phyloP scores from a whole-genome alignment of 2,329 filamentous ascomycete species.

The Gaeumannomyces tritici region DNA sequence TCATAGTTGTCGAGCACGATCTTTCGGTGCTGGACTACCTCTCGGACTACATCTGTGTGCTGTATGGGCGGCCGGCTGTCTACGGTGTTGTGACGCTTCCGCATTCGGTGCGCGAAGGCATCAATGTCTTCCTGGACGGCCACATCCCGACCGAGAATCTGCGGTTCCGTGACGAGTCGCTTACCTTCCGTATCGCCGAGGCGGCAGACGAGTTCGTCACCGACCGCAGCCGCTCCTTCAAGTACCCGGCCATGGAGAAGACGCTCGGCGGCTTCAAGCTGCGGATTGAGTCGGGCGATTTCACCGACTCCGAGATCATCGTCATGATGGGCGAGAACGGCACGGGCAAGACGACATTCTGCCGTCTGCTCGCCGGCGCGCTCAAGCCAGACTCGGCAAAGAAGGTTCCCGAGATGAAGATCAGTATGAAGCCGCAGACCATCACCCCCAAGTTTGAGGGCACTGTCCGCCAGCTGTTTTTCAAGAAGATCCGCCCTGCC shows the following conservation, averaged over 20 bases:
- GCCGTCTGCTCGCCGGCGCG: slow-evolving; percentile 86
- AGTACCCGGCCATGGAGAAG: slow-evolving; percentile 87
- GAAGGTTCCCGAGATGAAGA: slow-evolving; percentile 85
- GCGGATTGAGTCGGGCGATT: slow-evolving; percentile 69
- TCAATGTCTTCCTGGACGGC: slow-evolving; percentile 98
- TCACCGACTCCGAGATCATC: slow-evolving; percentile 96
- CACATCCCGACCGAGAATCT: slow-evolving; percentile 98
- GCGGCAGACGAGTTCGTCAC: slow-evolving; percentile 78
- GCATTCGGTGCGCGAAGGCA: slow-evolving; percentile 92
- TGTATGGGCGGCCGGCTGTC: slow-evolving; percentile 90
- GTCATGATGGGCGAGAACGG: slow-evolving; percentile 99
- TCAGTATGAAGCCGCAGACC: slow-evolving; percentile 99
- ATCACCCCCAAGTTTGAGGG: slow-evolving; percentile 98
- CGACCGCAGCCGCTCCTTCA: slow-evolving; percentile 77
- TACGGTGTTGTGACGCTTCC: slow-evolving; percentile 97
- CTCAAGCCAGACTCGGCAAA: slow-evolving; percentile 78
- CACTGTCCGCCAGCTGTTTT: slow-evolving; percentile 94
- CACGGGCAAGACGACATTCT: slow-evolving; percentile 97
- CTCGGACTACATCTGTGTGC: slow-evolving; percentile 94
- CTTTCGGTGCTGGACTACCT: slow-evolving; percentile 97
- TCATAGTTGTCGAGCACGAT: slow-evolving; percentile 99
- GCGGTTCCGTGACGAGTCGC: slow-evolving; percentile 92
- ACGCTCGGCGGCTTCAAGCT: slow-evolving; percentile 84
- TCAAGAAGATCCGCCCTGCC: slow-evolving; percentile 98
- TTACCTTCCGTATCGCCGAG: slow-evolving; percentile 91